Evolutionary conservation across 768 basidiomycete species (phyloP).

Genomic region (Leucocoprinus birnbaumii): DNA sequence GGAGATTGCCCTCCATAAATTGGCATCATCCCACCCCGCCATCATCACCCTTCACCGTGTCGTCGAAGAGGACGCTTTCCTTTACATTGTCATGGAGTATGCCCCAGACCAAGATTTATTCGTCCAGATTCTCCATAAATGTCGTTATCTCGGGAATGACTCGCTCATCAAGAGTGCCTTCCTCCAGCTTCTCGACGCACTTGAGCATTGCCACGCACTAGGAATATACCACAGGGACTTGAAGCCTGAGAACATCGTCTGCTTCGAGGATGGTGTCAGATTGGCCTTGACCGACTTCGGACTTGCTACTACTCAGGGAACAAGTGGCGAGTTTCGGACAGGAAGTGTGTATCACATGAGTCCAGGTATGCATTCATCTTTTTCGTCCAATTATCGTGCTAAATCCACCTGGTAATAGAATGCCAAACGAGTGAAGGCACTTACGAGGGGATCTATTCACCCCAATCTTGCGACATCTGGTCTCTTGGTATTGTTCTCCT

Average conservation of each 20-base stretch:
- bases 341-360: constrained; percentile 99
- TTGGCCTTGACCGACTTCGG: constrained; percentile 95
- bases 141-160: constrained; percentile 82
- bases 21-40: constrained; percentile 71
- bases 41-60: constrained; percentile 90
- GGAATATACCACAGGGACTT: constrained; percentile 96
- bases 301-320: constrained; percentile 83
- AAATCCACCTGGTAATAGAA: constrained; percentile 47
- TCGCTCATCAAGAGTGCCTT: constrained; percentile 86
- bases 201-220: constrained; percentile 87
- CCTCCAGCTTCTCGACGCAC: constrained; percentile 89
- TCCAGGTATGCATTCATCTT: constrained; percentile 55
- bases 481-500: constrained; percentile 94
- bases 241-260: constrained; percentile 95
- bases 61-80: constrained; percentile 76
- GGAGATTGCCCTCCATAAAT: constrained; percentile 81
- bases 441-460: constrained; percentile 71
- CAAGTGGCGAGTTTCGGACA: constrained; percentile 87
- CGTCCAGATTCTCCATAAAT: constrained; percentile 78
- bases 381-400: not conserved
- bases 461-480: constrained; percentile 93
- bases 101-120: constrained; percentile 90
- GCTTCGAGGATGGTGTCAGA: constrained; percentile 71
- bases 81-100: constrained; percentile 93
- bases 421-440: constrained; percentile 78